Percentiles rank a stretch among this genome's conserved stretches.
Conservation (phyloP, 169 alveolate species). For the Theileria equi region DNA sequence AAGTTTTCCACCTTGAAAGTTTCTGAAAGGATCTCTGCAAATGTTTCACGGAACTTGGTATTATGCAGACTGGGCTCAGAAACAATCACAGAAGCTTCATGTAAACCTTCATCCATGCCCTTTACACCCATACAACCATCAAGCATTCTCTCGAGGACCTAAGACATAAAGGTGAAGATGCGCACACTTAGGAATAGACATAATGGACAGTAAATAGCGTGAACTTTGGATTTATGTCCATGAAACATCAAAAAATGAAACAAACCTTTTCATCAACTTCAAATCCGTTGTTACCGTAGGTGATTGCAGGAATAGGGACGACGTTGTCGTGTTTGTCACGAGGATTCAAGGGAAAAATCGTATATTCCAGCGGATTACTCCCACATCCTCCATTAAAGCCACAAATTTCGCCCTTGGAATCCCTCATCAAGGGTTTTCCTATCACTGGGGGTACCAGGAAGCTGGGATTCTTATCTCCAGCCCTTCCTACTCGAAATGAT, state of each 20-base stretch:
- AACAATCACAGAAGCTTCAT: slow-evolving; percentile 68
- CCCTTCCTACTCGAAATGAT: slow-evolving; percentile 65
- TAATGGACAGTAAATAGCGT: neutral
- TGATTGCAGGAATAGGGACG: slow-evolving; percentile 62
- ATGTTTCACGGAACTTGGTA: slow-evolving; percentile 54
- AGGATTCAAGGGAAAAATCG: slow-evolving; percentile 73
- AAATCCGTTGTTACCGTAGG: slow-evolving; percentile 59
- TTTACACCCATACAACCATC: slow-evolving; percentile 70
- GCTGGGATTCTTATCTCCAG: slow-evolving; percentile 70
- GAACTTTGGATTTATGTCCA: neutral
- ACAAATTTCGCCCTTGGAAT: slow-evolving; percentile 10
- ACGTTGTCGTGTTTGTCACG: slow-evolving; percentile 70
- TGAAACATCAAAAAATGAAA: neutral
- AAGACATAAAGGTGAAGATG: neutral
- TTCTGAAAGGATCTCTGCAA: slow-evolving; percentile 69
- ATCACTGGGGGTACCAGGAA: slow-evolving; percentile 63
- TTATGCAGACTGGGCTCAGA: slow-evolving; percentile 70
- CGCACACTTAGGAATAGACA: neutral
- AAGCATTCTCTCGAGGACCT: slow-evolving; percentile 63
- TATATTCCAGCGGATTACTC: slow-evolving; percentile 57
- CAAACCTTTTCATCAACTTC: slow-evolving; percentile 20
- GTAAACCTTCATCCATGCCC: slow-evolving; percentile 67
- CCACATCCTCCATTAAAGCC: slow-evolving; percentile 57
- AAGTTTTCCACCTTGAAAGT: slow-evolving; percentile 64
- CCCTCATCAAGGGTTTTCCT: slow-evolving; percentile 61